These are phyloP conservation scores for Leucocoprinus sp. DNA, from an alignment of 768 basidiomycete species.

Conservation along the genomic window DNA sequence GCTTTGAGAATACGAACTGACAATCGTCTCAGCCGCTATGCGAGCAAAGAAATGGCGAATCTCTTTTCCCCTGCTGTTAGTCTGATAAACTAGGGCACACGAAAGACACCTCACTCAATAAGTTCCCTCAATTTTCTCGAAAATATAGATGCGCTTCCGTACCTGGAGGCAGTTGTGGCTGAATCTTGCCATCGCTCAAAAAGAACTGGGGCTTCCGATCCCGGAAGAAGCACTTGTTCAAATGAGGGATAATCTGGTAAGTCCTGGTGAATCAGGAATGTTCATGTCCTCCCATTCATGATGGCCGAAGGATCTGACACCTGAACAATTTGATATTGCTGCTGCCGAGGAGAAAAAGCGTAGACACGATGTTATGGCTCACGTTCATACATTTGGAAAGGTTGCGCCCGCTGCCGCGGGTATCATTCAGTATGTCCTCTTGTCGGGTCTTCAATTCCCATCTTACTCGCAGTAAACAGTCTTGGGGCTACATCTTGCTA, in stretches of 20 bases:
- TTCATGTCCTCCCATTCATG: not conserved
- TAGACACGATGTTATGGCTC: slow-evolving; percentile 99
- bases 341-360: slow-evolving; percentile 95
- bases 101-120: not conserved
- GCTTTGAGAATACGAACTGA: not conserved
- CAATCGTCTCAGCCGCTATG: slow-evolving; percentile 71
- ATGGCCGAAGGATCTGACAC: slow-evolving; percentile 64
- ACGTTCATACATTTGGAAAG: slow-evolving; percentile 94
- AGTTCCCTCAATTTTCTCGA: not conserved
- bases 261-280: slow-evolving; percentile 21
- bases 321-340: slow-evolving; percentile 85
- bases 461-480: slow-evolving; percentile 28
- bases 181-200: slow-evolving; percentile 92
- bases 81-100: slow-evolving; percentile 15
- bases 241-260: slow-evolving; percentile 88
- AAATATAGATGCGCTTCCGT: slow-evolving; percentile 78
- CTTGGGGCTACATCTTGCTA: slow-evolving; percentile 98
- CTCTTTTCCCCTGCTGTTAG: slow-evolving; percentile 90
- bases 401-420: slow-evolving; percentile 93
- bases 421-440: slow-evolving; percentile 80
- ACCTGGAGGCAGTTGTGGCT: slow-evolving; percentile 97
- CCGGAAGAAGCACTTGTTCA: slow-evolving; percentile 86
- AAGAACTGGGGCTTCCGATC: slow-evolving; percentile 88
- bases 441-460: too few species aligned
- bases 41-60: slow-evolving; percentile 97